Evolutionary conservation across 352 stramenopile genomes (phyloP).

Genomic region (Bremia lactucae): DNA sequence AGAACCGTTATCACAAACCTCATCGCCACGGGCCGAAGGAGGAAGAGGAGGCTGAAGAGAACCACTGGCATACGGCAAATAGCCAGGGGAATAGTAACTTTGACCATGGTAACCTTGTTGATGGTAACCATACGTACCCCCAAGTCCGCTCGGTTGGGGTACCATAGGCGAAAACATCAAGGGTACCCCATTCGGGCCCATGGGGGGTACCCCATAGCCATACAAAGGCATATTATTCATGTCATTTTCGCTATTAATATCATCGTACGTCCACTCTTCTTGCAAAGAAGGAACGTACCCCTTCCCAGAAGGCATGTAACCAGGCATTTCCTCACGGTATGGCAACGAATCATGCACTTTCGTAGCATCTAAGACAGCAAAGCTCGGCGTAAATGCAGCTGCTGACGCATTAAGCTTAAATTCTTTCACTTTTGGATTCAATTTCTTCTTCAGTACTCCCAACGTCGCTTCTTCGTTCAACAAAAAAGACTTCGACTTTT

Average conservation of each 20-base stretch:
- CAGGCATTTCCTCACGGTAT: constrained; percentile 31
- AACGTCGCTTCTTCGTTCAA: constrained; percentile 10
- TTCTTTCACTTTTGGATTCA: constrained; percentile 83
- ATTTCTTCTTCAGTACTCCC: constrained; percentile 40
- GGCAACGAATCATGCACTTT: constrained; percentile 31
- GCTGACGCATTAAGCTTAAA: constrained; percentile 73
- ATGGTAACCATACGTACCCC: constrained; percentile 31
- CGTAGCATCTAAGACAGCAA: constrained; percentile 15
- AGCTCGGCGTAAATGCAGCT: constrained; percentile 58
- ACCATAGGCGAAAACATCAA: constrained; percentile 72
- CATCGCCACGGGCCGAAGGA: constrained; percentile 16
- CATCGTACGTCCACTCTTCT: constrained; percentile 70
- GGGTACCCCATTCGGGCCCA: constrained; percentile 43
- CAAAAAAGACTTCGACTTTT: constrained; percentile 5
- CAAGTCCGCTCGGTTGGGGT: constrained; percentile 39
- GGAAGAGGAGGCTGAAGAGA: constrained; percentile 37
- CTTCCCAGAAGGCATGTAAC: constrained; percentile 32
- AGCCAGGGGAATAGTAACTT: constrained; percentile 50
- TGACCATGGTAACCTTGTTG: constrained; percentile 52
- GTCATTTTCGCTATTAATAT: constrained; percentile 22
- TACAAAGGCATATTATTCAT: constrained; percentile 47
- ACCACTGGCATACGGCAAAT: constrained; percentile 25
- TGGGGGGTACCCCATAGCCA: constrained; percentile 56
- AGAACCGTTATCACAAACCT: constrained; percentile 1
- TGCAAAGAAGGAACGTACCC: constrained; percentile 34